Evolutionary conservation across 371 early-diverging fungal genomes (phyloP).

Genomic region (Mucor circinelloides): DNA sequence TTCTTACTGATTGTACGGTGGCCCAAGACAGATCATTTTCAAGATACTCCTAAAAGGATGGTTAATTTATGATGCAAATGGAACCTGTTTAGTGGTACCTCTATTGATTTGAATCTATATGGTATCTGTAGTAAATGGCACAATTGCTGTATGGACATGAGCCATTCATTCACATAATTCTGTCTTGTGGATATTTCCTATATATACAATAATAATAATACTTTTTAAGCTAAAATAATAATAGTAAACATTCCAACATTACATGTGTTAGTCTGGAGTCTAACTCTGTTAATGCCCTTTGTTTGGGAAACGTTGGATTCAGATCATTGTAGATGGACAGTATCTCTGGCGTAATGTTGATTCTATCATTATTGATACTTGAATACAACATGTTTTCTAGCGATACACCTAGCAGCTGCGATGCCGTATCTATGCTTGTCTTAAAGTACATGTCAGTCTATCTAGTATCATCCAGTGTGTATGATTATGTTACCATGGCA

Average conservation of each 20-base stretch:
- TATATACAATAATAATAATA: background rate
- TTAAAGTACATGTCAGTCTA: background rate
- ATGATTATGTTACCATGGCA: constrained; percentile 33
- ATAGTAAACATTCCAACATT: constrained; percentile 12
- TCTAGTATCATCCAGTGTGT: too few relatives aligned
- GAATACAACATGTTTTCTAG: constrained; percentile 28
- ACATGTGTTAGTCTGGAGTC: constrained; percentile 26
- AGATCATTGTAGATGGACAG: constrained; percentile 12
- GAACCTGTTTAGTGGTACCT: constrained; percentile 12
- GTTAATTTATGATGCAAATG: background rate
- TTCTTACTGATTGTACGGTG: constrained; percentile 32
- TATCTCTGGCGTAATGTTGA: constrained; percentile 9
- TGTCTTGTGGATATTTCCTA: constrained; percentile 30
- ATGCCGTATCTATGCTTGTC: constrained; percentile 25
- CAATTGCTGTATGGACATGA: constrained; percentile 19
- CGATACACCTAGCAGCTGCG: constrained; percentile 25
- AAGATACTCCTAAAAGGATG: constrained; percentile 17
- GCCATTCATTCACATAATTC: constrained; percentile 24
- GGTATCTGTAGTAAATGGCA: constrained; percentile 18
- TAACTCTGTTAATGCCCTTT: constrained; percentile 19
- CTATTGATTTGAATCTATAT: constrained; percentile 12
- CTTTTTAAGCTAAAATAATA: constrained; percentile 1
- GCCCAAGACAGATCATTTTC: constrained; percentile 34
- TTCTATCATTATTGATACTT: constrained; percentile 21
- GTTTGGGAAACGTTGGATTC: constrained; percentile 27